Base-by-base conservation (phyloP, 1,284 basidiomycete genomes). In the Sporisorium exsertum region DNA sequence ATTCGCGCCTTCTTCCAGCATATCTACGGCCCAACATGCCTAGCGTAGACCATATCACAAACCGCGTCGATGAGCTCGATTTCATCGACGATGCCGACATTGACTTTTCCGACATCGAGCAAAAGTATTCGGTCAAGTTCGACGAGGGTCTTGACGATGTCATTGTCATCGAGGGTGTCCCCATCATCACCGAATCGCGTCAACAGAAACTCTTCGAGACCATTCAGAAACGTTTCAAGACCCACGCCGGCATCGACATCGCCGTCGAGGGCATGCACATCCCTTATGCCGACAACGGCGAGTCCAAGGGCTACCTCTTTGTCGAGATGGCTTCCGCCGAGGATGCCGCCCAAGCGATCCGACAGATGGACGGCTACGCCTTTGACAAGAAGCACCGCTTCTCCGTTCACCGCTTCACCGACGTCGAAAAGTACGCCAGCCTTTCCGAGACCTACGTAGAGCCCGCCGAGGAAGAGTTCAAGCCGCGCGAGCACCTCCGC, bases 311-410 rank as follows among this genome's bases (percentile, higher is more conserved):
- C 15, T 97, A 91, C 86, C 87, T 94, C 68, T 98, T 99, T 86
- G 88, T 98, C 69, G 95, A 97, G 79, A 92, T 95, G 86, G 91
- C 91, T 60, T 92, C 89, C 67, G 88, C 89, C 22, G 92, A 94
- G 60, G 92, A 95, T 83, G 96, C 96, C 15, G 89, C 90, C 64
- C 88, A 91, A 69, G 95, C 95, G 37, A 89, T 95, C 62, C 89
- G 89, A 29, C 89, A 90, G 26, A 90, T 99, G 87, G 90, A 99
- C 85, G 92, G 93, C 45, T 91, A 93, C 85, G 91, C 91, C 29
- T 99, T 99, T 85, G 94, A 97, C 86, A 90, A 94, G 78, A 95
- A 91, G 84, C 95, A 98, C 87, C 92, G 91, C 2, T 95, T 99
- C 87, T 89, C 90, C 81, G 88, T 97, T 81, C 95, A 95, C 88